Base-by-base conservation (phyloP, 176 grass and related monocot species). In the Panicum miliaceum region DNA sequence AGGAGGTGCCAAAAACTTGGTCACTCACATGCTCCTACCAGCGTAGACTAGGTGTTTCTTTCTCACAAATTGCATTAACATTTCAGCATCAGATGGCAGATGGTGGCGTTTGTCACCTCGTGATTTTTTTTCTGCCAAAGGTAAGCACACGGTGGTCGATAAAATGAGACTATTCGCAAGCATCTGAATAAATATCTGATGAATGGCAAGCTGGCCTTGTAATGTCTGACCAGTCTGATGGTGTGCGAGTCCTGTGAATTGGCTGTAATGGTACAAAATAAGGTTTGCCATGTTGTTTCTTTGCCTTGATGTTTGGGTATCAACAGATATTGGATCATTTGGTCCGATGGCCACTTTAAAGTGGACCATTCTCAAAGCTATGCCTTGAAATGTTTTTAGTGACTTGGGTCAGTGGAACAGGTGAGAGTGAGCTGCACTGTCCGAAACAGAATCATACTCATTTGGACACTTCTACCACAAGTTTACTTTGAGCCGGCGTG, bases 401-500 rank as follows among this genome's bases (percentile, higher is more conserved):
- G 75, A 72, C 68, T 29, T 64, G 53, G 73, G 79, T 84, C 68
- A 62, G 53, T 87, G 89, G 84, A 69, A 87, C 81, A 70, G 89
- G 75, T 70, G 36, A 75, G 52, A 53, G 16, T 23, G 79, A 61
- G 18, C 73, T 34, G 77, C 18, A 32, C 1, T 90, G 87, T 87
- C 61, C 69, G 7, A 51, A 68, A 8, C 35, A 69, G 16, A 87
- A 81, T 69, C 85, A 87, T 79, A 23, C 74, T 19, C 32, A 34
- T 75, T 80, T 83, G 84, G 67, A 83, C 48, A 42, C 80, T 90
- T 79, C 27, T 29, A 79, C 75, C 3, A 22, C 67, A 90, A 76
- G 61, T 64, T 75, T 68, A 60, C 82, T 63, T 81, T 81, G 51
- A 62, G 53, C 64, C 43, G 34, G 78, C 63, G 76, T 86, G 71